Evolutionary conservation across 352 stramenopile genomes (phyloP), one percentile per base, ranked within the genome.

Genomic region (Phytopythium kandeliae): DNA sequence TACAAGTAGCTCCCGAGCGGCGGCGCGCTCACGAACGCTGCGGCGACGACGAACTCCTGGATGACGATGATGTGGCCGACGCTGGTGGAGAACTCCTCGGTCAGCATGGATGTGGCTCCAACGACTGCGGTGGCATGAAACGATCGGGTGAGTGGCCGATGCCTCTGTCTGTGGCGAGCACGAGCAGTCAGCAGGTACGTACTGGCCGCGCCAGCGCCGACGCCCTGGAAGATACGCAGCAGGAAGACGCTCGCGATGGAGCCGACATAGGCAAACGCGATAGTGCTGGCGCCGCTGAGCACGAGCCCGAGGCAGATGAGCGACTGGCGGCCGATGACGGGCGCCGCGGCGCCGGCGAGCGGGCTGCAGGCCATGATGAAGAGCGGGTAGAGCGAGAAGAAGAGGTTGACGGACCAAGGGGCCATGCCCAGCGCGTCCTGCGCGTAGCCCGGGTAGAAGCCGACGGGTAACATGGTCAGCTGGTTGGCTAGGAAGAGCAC

Each of bases 311-410:
- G 52, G 48, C 78, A 89, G 41, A 89, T 71, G 55, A 86, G 62
- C n/a, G 70, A 82, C 51, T 89, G 73, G 0, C 73, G 71, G 16
- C 78, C 78, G 7, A 86, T 46, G 5, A 52, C 54, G 8, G 67
- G 67, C 25, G 69, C 83, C 16, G 69, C 58, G 10, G 60, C 60
- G 0, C 73, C 77, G 12, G 75, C 73, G 26, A 85, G 54, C 7
- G 78, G 78, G 30, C 78, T 86, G 54, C 71, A 81, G 51, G 83
- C 30, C 78, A 89, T 89, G 69, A 86, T 79, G 45, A 75, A 86
- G 19, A 89, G 60, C 38, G 78, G 78, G 53, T 86, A 89, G 28
- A 86, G 57, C 22, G 78, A 73, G 58, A 89, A 89, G 63, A 89
- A 85, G 58, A 85, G 38, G 44, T 72, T 81, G 48, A 89, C 57